Conservation (phyloP, 495 filamentous ascomycete genomes). For the Peziza echinospora region DNA sequence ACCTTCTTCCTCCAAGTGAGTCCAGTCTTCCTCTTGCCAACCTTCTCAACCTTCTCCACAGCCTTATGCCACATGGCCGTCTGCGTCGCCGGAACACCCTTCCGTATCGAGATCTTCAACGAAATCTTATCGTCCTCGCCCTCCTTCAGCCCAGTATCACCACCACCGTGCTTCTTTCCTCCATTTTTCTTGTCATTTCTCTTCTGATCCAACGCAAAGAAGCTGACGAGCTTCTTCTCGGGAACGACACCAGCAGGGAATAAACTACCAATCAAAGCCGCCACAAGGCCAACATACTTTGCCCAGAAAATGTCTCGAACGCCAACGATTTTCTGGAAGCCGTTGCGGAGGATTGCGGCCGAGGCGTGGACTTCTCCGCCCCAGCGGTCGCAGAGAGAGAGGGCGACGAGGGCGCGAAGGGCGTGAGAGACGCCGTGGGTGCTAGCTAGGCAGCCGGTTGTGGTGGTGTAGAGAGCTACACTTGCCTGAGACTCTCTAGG, state of each 20-base stretch:
- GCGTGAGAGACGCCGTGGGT: conserved; percentile 53
- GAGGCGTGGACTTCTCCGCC: conserved; percentile 40
- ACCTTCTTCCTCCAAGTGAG: conserved; percentile 20
- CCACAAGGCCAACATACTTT: conserved; percentile 36
- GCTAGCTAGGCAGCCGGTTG: conserved; percentile 40
- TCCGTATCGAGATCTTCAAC: conserved; percentile 16
- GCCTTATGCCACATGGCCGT: conserved; percentile 20
- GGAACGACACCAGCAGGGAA: conserved; percentile 18
- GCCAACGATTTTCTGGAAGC: conserved; percentile 27
- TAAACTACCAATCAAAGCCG: conserved; percentile 27
- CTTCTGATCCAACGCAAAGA: conserved; percentile 14
- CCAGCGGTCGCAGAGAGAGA: conserved; percentile 60
- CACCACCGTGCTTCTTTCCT: background rate
- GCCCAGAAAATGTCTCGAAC: conserved; percentile 37
- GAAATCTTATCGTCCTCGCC: background rate
- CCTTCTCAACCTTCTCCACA: conserved; percentile 28
- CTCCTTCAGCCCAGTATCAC: background rate
- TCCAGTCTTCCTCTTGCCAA: conserved; percentile 37
- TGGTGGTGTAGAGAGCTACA: conserved; percentile 49
- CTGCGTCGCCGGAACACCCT: conserved; percentile 10
- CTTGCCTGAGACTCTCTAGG: conserved; percentile 35
- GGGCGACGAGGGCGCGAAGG: conserved; percentile 44
- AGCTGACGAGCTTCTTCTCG: conserved; percentile 11
- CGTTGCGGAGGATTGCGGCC: conserved; percentile 20
- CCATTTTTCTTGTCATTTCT: conserved; percentile 3